Evolutionary conservation across 2,329 filamentous ascomycete species (phyloP), one percentile per base, ranked within the genome.

Genomic region (Cadophora luteo-olivacea): DNA sequence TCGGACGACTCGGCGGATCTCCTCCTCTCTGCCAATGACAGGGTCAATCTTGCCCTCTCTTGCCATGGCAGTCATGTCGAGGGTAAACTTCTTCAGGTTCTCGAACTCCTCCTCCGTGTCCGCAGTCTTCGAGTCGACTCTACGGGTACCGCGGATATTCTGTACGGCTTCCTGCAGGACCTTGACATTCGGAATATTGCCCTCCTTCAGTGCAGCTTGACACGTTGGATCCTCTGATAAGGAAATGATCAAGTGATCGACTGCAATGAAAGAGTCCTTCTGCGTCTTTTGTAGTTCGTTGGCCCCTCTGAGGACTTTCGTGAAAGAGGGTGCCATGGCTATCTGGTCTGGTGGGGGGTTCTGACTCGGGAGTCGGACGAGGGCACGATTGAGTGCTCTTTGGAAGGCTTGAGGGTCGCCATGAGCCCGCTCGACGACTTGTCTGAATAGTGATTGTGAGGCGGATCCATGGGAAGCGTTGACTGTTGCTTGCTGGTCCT

Each of bases 21-120:
- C 96, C 78, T 97, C 95, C 79, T 98, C 95, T 81, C 95, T 89
- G 52, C 95, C 95, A 81, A 98, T 98, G 79, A 98, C 95, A 2
- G 95, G 95, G 79, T 98, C 95, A 68, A 98, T 94, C 82, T 98
- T 98, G 79, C 97, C 97, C 83, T 99, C 96, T 79, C 94, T 87
- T 69, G 96, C 96, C 90, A 97, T 91, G 61, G 92, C 87, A 12
- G 96, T 99, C 94, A 99, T 97, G 81, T 99, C 96, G 77, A 98
- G 96, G 67, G 96, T 98, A 81, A 97, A 99, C 78, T 98, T 99
- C 83, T 94, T 93, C 69, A 99, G 84, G 78, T 97, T 97, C 82
- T 99, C 96, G 76, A 94, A 92, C 77, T 97, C 95, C 77, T 92
- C 86, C 81, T 98, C 96, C 0, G 91, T 90, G 81, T 99, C 96